Evolutionary conservation across 768 basidiomycete genomes (phyloP).

Genomic region (Postia placenta): DNA sequence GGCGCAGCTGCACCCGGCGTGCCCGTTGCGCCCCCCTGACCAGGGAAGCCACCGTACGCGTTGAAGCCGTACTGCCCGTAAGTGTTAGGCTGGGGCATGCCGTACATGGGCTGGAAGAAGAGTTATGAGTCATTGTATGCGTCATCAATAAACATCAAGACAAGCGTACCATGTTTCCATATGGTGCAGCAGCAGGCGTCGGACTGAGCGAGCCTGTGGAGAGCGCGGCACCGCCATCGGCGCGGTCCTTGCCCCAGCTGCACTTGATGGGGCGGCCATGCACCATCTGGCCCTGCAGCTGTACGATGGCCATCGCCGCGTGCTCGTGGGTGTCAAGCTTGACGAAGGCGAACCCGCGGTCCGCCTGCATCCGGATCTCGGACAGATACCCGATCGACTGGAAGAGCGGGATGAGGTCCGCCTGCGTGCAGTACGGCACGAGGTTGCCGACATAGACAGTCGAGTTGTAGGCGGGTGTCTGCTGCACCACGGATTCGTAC

Average conservation of each 20-base stretch:
- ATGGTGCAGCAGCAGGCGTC: constrained; percentile 51
- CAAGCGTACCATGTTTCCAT: constrained; percentile 70
- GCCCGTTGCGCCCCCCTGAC: constrained; percentile 38
- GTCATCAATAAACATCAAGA: neutral
- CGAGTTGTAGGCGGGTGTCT: constrained; percentile 90
- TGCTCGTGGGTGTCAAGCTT: constrained; percentile 99
- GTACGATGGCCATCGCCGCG: constrained; percentile 96
- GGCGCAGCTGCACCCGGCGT: constrained; percentile 39
- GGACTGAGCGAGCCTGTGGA: constrained; percentile 50
- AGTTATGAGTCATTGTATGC: constrained; percentile 7
- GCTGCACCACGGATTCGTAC: constrained; percentile 89
- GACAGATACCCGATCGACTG: constrained; percentile 98
- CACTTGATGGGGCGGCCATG: constrained; percentile 97
- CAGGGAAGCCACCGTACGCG: constrained; percentile 67
- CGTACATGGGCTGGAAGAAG: constrained; percentile 70
- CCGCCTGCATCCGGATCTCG: constrained; percentile 98
- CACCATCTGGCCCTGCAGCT: constrained; percentile 94
- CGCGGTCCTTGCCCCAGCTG: constrained; percentile 97
- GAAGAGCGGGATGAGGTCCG: constrained; percentile 96
- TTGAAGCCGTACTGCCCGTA: constrained; percentile 80
- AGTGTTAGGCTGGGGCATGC: constrained; percentile 76
- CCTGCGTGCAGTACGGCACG: constrained; percentile 95
- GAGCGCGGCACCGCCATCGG: constrained; percentile 58
- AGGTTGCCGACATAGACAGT: constrained; percentile 99
- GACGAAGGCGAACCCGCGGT: constrained; percentile 98